Evolutionary conservation across 495 filamentous ascomycete genomes (phyloP).

Genomic region (Neurospora terricola): DNA sequence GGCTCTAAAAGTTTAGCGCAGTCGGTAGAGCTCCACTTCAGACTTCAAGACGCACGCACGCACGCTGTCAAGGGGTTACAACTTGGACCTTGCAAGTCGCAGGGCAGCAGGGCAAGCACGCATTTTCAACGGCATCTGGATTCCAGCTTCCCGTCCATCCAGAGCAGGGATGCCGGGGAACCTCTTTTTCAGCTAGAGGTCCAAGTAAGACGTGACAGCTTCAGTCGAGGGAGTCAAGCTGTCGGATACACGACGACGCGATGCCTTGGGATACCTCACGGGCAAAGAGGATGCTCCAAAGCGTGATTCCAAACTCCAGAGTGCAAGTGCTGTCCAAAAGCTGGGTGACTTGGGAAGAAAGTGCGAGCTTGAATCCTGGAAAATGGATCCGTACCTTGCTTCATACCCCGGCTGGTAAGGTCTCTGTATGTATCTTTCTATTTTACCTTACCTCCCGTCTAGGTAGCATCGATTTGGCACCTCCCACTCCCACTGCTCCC

Average conservation of each 20-base stretch:
- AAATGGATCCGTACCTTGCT: not conserved
- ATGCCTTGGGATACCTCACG: not conserved
- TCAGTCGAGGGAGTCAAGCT: not conserved
- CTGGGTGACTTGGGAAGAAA: not conserved
- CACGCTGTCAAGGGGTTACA: not conserved
- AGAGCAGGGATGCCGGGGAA: not conserved
- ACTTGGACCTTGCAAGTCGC: not conserved
- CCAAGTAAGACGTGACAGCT: not conserved
- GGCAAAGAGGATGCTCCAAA: no score
- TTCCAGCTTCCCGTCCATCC: not conserved
- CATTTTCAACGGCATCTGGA: not conserved
- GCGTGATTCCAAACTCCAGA: no score
- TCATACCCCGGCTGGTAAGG: not conserved
- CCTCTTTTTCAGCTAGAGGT: not conserved
- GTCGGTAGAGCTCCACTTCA: not conserved
- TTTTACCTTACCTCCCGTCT: not conserved
- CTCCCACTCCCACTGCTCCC: not conserved
- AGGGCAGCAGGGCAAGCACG: not conserved
- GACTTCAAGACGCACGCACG: not conserved
- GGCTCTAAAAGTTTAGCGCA: not conserved
- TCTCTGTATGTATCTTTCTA: not conserved
- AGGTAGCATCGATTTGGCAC: not conserved
- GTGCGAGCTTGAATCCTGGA: not conserved
- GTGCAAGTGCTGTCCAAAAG: not conserved
- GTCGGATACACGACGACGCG: not conserved